Conservation (phyloP, 208 protist genomes). For the Acanthamoeba lenticulata region DNA sequence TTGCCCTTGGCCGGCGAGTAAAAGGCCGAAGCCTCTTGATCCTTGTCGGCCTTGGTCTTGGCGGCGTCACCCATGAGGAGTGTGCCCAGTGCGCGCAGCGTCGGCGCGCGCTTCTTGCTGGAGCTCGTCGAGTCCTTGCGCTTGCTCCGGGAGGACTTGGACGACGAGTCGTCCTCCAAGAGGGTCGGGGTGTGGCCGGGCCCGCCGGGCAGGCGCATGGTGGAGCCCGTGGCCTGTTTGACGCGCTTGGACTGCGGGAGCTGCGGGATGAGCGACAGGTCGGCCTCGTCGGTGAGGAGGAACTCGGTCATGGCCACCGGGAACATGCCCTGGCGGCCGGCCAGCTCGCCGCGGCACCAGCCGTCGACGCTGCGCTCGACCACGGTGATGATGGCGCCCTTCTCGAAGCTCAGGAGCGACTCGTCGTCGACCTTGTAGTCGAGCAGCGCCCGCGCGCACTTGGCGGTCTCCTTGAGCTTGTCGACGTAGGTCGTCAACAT, state of each 20-base stretch:
- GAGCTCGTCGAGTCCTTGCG: too few species aligned
- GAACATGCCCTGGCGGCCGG: not conserved
- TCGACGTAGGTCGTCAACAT: not conserved
- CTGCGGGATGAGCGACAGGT: not conserved
- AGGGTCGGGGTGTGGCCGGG: not conserved
- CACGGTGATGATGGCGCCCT: not conserved
- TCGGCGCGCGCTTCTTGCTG: too few species aligned
- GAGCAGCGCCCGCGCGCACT: not conserved
- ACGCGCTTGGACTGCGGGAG: not conserved
- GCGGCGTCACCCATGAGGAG: too few species aligned
- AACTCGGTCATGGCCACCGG: not conserved
- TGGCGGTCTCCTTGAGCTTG: conserved; percentile 4
- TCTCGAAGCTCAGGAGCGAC: conserved; percentile 14
- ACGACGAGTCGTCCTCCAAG: not conserved
- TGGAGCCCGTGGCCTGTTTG: not conserved
- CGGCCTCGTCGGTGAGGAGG: not conserved
- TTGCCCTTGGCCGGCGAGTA: too few species aligned
- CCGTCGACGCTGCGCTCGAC: not conserved
- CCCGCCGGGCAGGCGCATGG: not conserved
- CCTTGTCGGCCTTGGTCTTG: too few species aligned
- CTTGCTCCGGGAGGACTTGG: not conserved
- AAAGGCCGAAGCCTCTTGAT: too few species aligned
- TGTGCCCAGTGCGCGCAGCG: too few species aligned
- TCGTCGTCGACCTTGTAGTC: conserved; percentile 50
- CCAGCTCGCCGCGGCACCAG: not conserved